Conservation (phyloP, 129 eudicot genomes). For the Dittrichia graveolens region DNA sequence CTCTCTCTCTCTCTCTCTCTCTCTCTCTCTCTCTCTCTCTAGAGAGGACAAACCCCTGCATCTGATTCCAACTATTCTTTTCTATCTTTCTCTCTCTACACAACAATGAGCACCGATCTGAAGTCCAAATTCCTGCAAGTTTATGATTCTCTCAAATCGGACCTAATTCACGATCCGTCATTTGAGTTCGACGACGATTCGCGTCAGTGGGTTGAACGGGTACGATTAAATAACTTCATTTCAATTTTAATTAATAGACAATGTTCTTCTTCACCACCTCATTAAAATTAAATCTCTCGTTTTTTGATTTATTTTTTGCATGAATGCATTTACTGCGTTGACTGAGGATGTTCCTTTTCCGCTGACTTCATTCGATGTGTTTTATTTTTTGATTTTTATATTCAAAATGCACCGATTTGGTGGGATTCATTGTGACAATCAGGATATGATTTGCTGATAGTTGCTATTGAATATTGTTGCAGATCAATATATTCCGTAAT, state of each 20-base stretch:
- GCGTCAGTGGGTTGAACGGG: conserved; percentile 83
- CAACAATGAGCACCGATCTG: conserved; percentile 46
- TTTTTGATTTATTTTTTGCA: conserved; percentile 19
- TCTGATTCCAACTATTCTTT: not conserved
- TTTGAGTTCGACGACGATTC: conserved; percentile 69
- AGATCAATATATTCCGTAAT: too few species aligned
- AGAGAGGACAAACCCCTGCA: too few species aligned
- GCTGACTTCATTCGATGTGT: not conserved
- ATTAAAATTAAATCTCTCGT: not conserved
- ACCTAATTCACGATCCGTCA: conserved; percentile 60
- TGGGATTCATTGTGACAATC: not conserved
- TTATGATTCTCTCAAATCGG: conserved; percentile 56
- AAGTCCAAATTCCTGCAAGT: conserved; percentile 62
- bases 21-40: too few species aligned
- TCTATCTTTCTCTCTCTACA: not conserved
- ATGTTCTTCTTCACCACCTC: not conserved
- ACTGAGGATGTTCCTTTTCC: not conserved
- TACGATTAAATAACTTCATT: conserved; percentile 21
- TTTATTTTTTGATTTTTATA: not conserved
- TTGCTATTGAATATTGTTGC: too few species aligned
- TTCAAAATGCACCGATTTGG: not conserved
- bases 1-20: too few species aligned
- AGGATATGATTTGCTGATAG: too few species aligned
- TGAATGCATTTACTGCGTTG: conserved; percentile 8
- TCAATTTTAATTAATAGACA: not conserved